Base-by-base conservation (phyloP, 768 basidiomycete species). In the Leccinum uliginosum region DNA sequence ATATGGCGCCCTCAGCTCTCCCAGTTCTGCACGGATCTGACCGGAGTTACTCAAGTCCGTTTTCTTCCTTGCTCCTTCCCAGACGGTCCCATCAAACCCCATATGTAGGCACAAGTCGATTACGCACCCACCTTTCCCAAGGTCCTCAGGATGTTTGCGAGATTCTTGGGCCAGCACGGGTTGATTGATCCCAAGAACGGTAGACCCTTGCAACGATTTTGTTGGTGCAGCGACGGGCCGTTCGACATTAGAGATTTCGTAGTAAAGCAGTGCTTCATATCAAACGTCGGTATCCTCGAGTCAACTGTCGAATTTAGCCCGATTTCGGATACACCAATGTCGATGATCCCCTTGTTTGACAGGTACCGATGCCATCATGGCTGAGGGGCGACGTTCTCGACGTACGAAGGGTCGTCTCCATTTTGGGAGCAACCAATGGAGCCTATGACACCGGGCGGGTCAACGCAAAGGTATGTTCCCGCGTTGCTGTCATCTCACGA, bases 41-140 rank as follows among this genome's bases (percentile, higher is more conserved):
- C 96, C 10, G 93, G 94, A 17, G 94, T 99, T 56, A 87, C 85
- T 3, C 96, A 99, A 79, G 95, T 95, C 58, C 59, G 84, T 75
- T 49, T 52, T 68, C 30, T 47, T 17, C 24, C 47, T 56, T 44
- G 3, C 45, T 24, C 21, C 17, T 35, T 17, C 55, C 24, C 12
- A 32, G 30, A 32, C 24, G 32, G 34, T 58, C 52, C 45, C 24
- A 30, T 57, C 59, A 58, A 46, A 19, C 54, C 54, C 29, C 46
- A 5, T 51, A 30, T 54, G n/a, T 69, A 97, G 93, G 79, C 77
- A 12, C 87, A 91, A 74, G 89, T 98, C 27, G 83, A 97, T 67
- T 54, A 66, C 8, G 87, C 94, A 1, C 92, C 93, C 11, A 75
- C 76, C 1, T 98, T 95, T 67, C 75, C 84, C 38, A 79, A 82